Evolutionary conservation across 2,329 filamentous ascomycete species (phyloP).

Genomic region (Diaporthe citriasiana): DNA sequence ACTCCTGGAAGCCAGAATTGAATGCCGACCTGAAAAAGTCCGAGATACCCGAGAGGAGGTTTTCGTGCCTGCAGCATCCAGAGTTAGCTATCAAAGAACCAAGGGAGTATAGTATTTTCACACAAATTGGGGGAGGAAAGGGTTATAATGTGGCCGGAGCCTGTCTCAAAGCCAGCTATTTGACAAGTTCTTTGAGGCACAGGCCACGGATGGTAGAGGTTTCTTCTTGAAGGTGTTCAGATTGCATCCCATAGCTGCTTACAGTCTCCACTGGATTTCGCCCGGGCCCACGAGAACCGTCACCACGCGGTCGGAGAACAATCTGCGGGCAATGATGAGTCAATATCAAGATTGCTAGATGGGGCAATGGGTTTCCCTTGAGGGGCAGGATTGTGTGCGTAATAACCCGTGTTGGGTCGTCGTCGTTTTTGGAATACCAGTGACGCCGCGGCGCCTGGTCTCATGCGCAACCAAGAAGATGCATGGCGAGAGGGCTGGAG

Average conservation of each 20-base stretch:
- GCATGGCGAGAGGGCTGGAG: background rate
- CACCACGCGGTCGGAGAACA: slow-evolving; percentile 38
- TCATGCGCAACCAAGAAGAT: background rate
- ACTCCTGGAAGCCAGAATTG: slow-evolving; percentile 40
- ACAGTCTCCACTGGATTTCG: slow-evolving; percentile 19
- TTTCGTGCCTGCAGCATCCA: too few relatives aligned
- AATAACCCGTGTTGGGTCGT: too few relatives aligned
- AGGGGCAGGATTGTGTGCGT: background rate
- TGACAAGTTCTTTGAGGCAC: too few relatives aligned
- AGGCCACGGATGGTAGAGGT: too few relatives aligned
- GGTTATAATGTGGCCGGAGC: too few relatives aligned
- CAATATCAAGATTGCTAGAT: background rate
- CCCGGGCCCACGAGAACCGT: slow-evolving; percentile 36
- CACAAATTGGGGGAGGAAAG: too few relatives aligned
- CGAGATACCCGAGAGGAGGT: slow-evolving; percentile 37
- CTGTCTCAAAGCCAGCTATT: too few relatives aligned
- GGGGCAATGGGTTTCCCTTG: background rate
- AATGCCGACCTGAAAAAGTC: slow-evolving; percentile 41
- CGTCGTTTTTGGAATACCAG: background rate
- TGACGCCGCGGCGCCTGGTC: background rate
- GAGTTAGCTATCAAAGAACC: too few relatives aligned
- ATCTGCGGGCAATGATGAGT: background rate
- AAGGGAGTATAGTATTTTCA: too few relatives aligned
- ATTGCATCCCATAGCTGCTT: too few relatives aligned
- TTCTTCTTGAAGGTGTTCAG: too few relatives aligned